Base-by-base conservation (phyloP, 2,329 filamentous ascomycete species). In the Colletotrichum siamense region DNA sequence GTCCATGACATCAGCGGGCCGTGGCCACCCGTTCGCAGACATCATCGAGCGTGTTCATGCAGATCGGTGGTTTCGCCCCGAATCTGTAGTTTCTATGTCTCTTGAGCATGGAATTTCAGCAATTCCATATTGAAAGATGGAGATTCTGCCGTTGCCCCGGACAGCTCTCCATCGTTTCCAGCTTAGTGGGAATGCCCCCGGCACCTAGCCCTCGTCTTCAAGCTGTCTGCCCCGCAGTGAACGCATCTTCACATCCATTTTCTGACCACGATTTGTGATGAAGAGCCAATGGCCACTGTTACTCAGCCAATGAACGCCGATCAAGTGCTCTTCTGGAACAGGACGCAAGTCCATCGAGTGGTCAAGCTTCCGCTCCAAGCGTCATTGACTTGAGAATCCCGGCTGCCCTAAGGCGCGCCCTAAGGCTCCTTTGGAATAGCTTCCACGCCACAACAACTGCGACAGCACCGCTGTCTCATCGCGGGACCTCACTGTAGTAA, bases 1-100 rank as follows among this genome's bases (percentile, higher is more conserved):
- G 34, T 71, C 28, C 69, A 65, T 71, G 69, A 71, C 69, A 71
- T 71, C 69, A 71, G 69, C 69, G 15, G 59, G 22, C 55, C 15
- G 67, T 18, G 32, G 15, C 67, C 30, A 32, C 18, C 36, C 39
- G 22, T 65, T 71, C 69, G 28, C 69, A 71, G n/a, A 13, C 59
- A 62, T 62, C 59, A 55, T 57, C 69, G 16, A 22, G 18, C n/a
- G 28, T 5, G 28, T 71, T 71, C 59, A 55, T 65, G 69, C 36
- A 64, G 59, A 71, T 71, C 69, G 69, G 69, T 34, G n/a, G 15
- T 70, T 63, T 63, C 12, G 68, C 68, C 52, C 61, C 69, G 30
- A 59, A 67, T 67, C 62, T 72, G 62, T 34, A 16, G 7, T 66
- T 57, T n/a, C 12, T 18, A 16, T 12, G 24, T 57, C 34, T n/a